Percentiles rank a stretch among this genome's conserved stretches.
Evolutionary conservation across 2,329 filamentous ascomycete genomes (phyloP).

Genomic region (Ceratocystis papillata): DNA sequence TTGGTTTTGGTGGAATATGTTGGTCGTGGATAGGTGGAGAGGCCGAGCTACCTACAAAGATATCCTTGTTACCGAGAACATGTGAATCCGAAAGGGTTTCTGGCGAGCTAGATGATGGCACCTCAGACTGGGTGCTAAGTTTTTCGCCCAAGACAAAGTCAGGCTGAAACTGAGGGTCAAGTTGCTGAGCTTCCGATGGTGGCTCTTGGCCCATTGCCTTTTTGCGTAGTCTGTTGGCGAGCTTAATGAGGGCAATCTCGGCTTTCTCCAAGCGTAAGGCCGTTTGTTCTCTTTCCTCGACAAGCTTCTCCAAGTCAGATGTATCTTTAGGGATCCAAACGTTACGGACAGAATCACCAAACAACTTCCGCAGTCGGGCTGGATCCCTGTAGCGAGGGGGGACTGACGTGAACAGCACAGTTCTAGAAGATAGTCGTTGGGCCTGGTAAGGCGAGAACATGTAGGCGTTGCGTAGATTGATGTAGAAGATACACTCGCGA

Average conservation of each 20-base stretch:
- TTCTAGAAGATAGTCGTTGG: conserved; percentile 75
- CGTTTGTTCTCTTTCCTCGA: conserved; percentile 62
- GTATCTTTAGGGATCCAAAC: conserved; percentile 75
- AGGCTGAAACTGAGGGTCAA: conserved; percentile 15
- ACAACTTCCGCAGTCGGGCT: conserved; percentile 60
- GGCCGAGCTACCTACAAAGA: neutral
- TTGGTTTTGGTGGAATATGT: neutral
- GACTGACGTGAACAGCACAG: conserved; percentile 84
- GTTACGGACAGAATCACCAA: conserved; percentile 66
- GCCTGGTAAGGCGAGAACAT: conserved; percentile 75
- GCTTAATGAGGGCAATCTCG: conserved; percentile 69
- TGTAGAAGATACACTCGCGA: conserved; percentile 82
- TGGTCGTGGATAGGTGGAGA: conserved; percentile 35
- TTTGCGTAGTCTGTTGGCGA: conserved; percentile 53
- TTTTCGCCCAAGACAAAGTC: conserved; percentile 17
- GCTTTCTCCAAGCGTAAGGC: conserved; percentile 72
- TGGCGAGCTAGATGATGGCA: conserved; percentile 29
- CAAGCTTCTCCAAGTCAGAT: conserved; percentile 62
- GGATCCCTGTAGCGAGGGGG: conserved; percentile 66
- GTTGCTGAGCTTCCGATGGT: conserved; percentile 7
- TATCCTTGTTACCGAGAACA: conserved; percentile 9
- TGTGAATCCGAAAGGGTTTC: conserved; percentile 1
- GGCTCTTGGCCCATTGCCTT: conserved; percentile 33
- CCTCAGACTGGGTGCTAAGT: conserved; percentile 28
- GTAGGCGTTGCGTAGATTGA: conserved; percentile 89